Evolutionary conservation across 352 stramenopile species (phyloP), one percentile per base, ranked within the genome.

Genomic region (Phytophthora sansomeana): DNA sequence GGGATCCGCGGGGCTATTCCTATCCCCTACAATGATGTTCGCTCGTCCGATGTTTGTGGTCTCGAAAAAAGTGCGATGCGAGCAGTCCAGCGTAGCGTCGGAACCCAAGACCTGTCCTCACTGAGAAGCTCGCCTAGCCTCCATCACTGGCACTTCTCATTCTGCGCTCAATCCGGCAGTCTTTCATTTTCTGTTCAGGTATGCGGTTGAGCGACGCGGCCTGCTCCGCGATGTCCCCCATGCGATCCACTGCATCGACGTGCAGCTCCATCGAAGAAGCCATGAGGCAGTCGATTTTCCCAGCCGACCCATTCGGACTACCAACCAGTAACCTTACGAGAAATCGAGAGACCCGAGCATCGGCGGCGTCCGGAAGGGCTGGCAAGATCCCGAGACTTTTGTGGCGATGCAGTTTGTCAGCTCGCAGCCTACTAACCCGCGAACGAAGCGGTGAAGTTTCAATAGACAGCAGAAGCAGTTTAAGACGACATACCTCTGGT

Each of bases 221-320:
- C 29, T 77, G 64, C 24, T 41, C 21, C 28, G 60, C 57, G 19
- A 63, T 49, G 19, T 65, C 64, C 14, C 69, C 58, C 43, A 60
- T 74, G 54, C 69, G 64, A 8, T 77, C 69, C 13, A 77, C 69
- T n/a, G 64, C 50, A 7, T 77, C 69, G 3, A 77, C 69, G 2
- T 71, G 60, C 35, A 74, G 69, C 42, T 77, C 69, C 8, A 16
- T 74, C 13, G 69, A 77, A 6, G 69, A 77, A 39, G 64, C 50
- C 5, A 56, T 71, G 66, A 28, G 69, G 58, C 64, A 67, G 38
- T 77, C 69, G 2, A 43, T 74, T 48, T 77, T 77, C 39, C 26
- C 48, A n/a, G 19, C 65, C n/a, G 58, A 73, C 39, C 58, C 69
- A 14, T 67, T 71, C 35, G 58, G 43, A 29, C 19, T 63, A 3